These are phyloP conservation scores for Lycium ferocissimum DNA, from an alignment of 257 asterid genomes.

Conservation along the genomic window DNA sequence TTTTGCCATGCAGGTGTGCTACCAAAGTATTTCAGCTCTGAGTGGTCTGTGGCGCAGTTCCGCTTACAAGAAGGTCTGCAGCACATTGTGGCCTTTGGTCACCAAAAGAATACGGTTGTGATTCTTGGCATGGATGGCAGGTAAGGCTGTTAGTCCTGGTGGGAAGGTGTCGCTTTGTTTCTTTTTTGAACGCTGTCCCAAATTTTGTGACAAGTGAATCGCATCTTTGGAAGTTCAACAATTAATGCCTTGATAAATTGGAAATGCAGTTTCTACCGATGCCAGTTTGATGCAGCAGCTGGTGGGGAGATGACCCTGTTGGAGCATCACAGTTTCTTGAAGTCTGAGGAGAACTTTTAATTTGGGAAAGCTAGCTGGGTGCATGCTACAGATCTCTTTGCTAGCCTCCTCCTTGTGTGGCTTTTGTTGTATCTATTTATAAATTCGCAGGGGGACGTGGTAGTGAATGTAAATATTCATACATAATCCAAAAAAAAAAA, in stretches of 20 bases:
- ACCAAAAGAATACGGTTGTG: constrained; percentile 79
- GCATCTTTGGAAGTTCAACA: neutral
- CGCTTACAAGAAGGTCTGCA: constrained; percentile 85
- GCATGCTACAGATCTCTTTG: neutral
- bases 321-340: constrained; percentile 81
- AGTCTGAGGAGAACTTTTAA: constrained; percentile 70
- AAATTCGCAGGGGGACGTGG: neutral
- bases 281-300: constrained; percentile 66
- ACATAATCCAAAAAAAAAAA: neutral
- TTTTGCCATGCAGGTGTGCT: constrained; percentile 67
- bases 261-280: constrained; percentile 68
- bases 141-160: constrained; percentile 42
- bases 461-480: neutral
- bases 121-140: constrained; percentile 97
- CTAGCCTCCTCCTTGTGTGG: constrained; percentile 8
- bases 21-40: constrained; percentile 94
- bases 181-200: neutral
- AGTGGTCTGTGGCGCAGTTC: constrained; percentile 96
- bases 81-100: constrained; percentile 87
- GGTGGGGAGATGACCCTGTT: constrained; percentile 93
- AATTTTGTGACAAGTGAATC: neutral
- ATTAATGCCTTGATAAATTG: neutral
- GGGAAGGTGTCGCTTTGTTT: neutral
- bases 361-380: neutral
- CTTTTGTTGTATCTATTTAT: constrained; percentile 26